Conservation (phyloP, 306 rosid species). For the Dryas octopetala region DNA sequence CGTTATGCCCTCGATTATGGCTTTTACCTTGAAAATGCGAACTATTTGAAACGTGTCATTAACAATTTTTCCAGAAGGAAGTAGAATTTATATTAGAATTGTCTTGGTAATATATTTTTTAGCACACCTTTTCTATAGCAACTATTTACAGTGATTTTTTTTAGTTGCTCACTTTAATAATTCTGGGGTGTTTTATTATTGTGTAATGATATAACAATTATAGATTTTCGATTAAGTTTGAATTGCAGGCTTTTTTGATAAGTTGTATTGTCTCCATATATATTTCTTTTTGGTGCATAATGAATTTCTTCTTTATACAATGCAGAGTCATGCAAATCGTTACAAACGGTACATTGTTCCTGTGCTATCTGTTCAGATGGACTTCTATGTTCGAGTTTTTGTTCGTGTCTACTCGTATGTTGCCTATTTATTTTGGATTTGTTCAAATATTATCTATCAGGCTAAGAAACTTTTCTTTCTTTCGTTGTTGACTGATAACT, state of each 20-base stretch:
- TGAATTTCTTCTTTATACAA: slow-evolving; percentile 22
- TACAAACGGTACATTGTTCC: slow-evolving; percentile 97
- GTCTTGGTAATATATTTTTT: background rate
- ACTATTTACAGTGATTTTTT: background rate
- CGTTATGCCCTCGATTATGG: slow-evolving; percentile 5
- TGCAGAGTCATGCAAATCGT: slow-evolving; percentile 98
- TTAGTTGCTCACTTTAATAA: background rate
- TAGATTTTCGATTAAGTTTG: background rate
- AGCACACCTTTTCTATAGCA: background rate
- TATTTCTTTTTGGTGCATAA: background rate
- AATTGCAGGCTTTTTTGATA: background rate
- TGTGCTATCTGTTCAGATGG: slow-evolving; percentile 89
- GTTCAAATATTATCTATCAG: background rate
- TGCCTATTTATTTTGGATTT: slow-evolving; percentile 15
- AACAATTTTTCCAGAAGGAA: background rate
- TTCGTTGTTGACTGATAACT: slow-evolving; percentile 26
- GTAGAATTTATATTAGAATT: background rate
- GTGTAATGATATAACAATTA: background rate
- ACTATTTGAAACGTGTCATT: background rate
- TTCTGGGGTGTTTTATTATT: background rate
- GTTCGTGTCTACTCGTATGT: slow-evolving; percentile 84
- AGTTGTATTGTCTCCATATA: background rate
- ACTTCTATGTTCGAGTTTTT: slow-evolving; percentile 90
- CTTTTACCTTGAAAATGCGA: background rate
- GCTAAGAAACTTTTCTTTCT: slow-evolving; percentile 3